A percentile compares a stretch with the other conserved stretches of the same genome.
phyloP scores from a whole-genome alignment of 345 rosid genomes.

The Hibiscus mutabilis region DNA sequence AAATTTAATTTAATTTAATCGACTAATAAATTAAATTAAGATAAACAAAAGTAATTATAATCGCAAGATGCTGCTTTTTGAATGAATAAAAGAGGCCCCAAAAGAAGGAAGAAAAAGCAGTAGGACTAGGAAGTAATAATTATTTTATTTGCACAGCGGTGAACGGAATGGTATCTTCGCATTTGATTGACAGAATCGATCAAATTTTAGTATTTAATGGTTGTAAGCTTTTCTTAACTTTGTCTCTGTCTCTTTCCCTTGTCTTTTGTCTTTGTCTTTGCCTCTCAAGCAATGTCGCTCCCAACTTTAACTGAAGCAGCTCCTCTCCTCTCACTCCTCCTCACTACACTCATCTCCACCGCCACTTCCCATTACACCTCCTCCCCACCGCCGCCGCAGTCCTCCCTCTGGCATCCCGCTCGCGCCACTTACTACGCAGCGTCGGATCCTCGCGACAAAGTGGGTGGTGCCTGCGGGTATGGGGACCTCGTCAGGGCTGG shows the following conservation, averaged over 20 bases:
- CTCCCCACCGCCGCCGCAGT: slow-evolving; percentile 28
- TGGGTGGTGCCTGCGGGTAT: slow-evolving; percentile 93
- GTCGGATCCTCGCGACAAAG: slow-evolving; percentile 66
- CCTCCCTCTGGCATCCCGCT: slow-evolving; percentile 63
- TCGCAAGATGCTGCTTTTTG: too few species aligned
- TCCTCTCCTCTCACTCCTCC: slow-evolving; percentile 19
- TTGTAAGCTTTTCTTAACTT: not conserved
- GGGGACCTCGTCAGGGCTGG: slow-evolving; percentile 76
- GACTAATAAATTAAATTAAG: too few species aligned
- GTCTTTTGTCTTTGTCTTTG: not conserved
- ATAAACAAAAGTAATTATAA: too few species aligned
- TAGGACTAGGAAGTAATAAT: too few species aligned
- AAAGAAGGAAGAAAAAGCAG: too few species aligned
- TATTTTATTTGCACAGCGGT: too few species aligned
- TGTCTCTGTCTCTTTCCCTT: not conserved
- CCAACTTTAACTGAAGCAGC: not conserved
- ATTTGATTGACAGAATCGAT: too few species aligned
- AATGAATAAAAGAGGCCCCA: too few species aligned
- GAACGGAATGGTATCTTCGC: too few species aligned
- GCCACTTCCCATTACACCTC: slow-evolving; percentile 34
- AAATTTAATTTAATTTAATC: too few species aligned
- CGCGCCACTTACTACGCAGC: slow-evolving; percentile 95
- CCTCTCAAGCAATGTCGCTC: slow-evolving; percentile 17
- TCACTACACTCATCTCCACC: slow-evolving; percentile 16
- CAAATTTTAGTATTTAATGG: too few species aligned